Evolutionary conservation across 148 eudicot species (phyloP), one percentile per base, ranked within the genome.

Genomic region (Persicaria tinctoria): DNA sequence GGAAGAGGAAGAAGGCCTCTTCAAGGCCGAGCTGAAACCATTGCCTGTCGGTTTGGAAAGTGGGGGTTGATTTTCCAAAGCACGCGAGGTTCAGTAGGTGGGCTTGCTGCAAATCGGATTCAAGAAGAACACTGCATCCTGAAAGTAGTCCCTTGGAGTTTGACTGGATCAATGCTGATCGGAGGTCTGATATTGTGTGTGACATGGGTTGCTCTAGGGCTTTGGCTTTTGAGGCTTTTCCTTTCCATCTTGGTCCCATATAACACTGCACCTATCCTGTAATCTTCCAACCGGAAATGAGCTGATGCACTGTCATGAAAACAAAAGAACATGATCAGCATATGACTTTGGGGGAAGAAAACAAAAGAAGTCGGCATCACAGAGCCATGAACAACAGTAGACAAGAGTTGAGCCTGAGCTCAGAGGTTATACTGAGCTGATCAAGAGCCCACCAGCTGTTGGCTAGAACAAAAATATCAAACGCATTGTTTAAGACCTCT

Each of bases 301-400:
- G 87, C 88, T 76, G 92, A 87, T 70, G 92, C 97, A 84, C 97
- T 95, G 93, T n/a, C 51, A 78, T 17, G 51, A 6, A 71, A 47
- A 70, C 20, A 68, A 8, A 32, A 32, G 41, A 66, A 4, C 47
- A 44, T 41, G 48, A 44, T 66, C 70, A 41, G 18, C 13, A 60
- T 5, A 27, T 60, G 38, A 60, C 13, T 1, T 59, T 41, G 2
- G 17, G 48, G 44, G 17, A 0, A 38, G 12, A 17, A 41, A 23
- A 32, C 41, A 32, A 32, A 32, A 32, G 41, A 32, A 32, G 41
- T 32, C 41, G 41, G 41, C 0, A 32, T 23, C 27, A 2, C 41
- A 32, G 41, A 32, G 41, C 41, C 41, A 32, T 32, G 41, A 32
- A 32, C 41, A 32, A 32, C 41, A 32, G 0, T 2, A 32, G 41